phyloP scores from a whole-genome alignment of 1,284 basidiomycete genomes.

The Porphyrellus sp. region DNA sequence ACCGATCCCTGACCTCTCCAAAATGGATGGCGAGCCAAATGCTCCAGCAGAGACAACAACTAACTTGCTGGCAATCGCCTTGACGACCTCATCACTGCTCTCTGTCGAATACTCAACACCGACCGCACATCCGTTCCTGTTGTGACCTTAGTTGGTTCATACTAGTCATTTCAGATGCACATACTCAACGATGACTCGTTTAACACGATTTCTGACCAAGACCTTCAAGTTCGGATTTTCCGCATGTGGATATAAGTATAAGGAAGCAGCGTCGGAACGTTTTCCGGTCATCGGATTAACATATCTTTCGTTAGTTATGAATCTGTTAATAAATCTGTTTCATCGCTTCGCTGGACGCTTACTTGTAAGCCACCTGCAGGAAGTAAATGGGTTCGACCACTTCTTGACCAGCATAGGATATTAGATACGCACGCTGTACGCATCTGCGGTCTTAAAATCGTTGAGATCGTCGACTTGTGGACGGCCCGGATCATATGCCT shows the following conservation, averaged over 20 bases:
- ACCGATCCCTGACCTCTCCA: too few species aligned
- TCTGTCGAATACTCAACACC: too few species aligned
- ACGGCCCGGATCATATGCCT: conserved; percentile 23
- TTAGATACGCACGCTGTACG: not conserved
- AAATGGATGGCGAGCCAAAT: too few species aligned
- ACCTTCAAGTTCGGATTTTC: conserved; percentile 43
- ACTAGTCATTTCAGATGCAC: not conserved
- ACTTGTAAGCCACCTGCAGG: not conserved
- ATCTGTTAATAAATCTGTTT: not conserved
- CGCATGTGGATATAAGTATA: not conserved
- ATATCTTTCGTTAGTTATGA: too few species aligned
- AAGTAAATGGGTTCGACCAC: not conserved
- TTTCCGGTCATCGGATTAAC: not conserved
- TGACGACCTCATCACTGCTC: not conserved
- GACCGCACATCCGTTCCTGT: not conserved
- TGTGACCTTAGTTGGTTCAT: not conserved
- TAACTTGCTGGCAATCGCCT: not conserved
- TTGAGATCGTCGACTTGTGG: conserved; percentile 43
- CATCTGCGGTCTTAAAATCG: conserved; percentile 34
- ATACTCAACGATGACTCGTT: conserved; percentile 51
- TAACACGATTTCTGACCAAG: conserved; percentile 40
- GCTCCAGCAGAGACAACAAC: not conserved
- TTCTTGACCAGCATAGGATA: not conserved
- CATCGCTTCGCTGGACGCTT: not conserved
- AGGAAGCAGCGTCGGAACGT: not conserved